Percentiles rank a stretch among this genome's conserved stretches.
Evolutionary conservation across 202 grass and related monocot species (phyloP).

Genomic region (Schoenoplectus triqueter): DNA sequence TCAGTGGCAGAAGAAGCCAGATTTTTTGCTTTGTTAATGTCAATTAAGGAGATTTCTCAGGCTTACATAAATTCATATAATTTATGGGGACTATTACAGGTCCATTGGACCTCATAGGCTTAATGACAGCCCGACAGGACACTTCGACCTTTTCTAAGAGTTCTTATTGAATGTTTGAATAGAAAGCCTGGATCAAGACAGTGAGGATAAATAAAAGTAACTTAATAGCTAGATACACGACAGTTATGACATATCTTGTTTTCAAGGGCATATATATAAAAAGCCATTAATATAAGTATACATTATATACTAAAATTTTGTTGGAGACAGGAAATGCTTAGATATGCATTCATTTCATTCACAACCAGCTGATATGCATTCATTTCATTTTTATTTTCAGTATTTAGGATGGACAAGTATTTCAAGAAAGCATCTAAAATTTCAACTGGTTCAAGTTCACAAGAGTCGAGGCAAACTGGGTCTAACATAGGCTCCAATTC

Average conservation of each 20-base stretch:
- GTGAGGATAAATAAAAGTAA: background rate
- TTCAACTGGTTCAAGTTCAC: too few relatives aligned
- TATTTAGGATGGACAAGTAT: too few relatives aligned
- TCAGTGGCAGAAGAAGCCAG: background rate
- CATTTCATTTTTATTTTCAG: too few relatives aligned
- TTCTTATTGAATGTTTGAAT: background rate
- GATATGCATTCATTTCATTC: too few relatives aligned
- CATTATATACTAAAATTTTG: slow-evolving; percentile 15
- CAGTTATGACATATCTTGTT: background rate
- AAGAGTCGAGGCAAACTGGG: too few relatives aligned
- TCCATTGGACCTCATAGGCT: background rate
- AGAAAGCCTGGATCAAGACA: background rate
- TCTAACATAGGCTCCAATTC: too few relatives aligned
- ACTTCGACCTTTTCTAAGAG: background rate
- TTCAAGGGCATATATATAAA: background rate
- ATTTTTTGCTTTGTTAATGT: background rate
- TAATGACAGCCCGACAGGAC: background rate
- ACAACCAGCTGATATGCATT: too few relatives aligned
- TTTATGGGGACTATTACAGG: background rate
- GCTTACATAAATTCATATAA: background rate
- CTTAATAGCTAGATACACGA: background rate
- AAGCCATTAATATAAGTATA: background rate
- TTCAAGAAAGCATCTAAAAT: too few relatives aligned
- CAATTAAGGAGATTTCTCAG: background rate
- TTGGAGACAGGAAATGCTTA: background rate